phyloP scores from a whole-genome alignment of 768 basidiomycete species.

The Terana coerulea region DNA sequence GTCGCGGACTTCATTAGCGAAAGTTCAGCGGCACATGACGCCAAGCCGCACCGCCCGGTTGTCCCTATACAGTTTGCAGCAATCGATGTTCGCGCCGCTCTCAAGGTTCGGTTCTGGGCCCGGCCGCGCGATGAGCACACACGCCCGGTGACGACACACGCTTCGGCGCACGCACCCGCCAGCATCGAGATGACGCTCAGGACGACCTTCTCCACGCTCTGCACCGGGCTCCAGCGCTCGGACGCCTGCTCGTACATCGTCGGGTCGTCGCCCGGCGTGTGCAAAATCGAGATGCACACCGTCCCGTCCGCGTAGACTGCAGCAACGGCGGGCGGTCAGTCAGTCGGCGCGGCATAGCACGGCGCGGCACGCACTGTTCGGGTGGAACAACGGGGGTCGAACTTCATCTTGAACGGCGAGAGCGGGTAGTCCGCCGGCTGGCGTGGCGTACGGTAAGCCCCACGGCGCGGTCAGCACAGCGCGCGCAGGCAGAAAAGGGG shows the following conservation, averaged over 20 bases:
- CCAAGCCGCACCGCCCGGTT: constrained; percentile 53
- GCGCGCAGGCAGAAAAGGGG: neutral
- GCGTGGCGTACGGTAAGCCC: neutral
- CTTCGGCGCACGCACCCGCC: constrained; percentile 55
- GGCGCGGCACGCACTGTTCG: constrained; percentile 69
- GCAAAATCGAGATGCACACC: constrained; percentile 97
- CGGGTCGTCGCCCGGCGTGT: constrained; percentile 89
- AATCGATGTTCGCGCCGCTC: constrained; percentile 95
- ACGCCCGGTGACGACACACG: neutral
- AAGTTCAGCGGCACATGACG: neutral
- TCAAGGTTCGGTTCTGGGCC: constrained; percentile 89
- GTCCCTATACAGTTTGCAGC: constrained; percentile 94
- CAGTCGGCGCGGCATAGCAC: neutral
- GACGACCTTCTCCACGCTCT: constrained; percentile 95
- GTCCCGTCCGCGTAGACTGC: constrained; percentile 93
- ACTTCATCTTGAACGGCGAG: constrained; percentile 99
- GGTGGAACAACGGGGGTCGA: constrained; percentile 98
- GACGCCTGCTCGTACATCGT: constrained; percentile 93
- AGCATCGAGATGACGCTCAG: constrained; percentile 97
- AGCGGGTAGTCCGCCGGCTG: constrained; percentile 93
- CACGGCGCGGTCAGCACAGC: neutral
- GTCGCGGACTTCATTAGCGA: neutral
- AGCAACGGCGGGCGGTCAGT: constrained; percentile 2
- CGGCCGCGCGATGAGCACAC: neutral
- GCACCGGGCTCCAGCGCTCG: constrained; percentile 98